These are phyloP conservation scores for Phanerochaete sordida DNA, from an alignment of 768 basidiomycete genomes.

Conservation along the genomic window DNA sequence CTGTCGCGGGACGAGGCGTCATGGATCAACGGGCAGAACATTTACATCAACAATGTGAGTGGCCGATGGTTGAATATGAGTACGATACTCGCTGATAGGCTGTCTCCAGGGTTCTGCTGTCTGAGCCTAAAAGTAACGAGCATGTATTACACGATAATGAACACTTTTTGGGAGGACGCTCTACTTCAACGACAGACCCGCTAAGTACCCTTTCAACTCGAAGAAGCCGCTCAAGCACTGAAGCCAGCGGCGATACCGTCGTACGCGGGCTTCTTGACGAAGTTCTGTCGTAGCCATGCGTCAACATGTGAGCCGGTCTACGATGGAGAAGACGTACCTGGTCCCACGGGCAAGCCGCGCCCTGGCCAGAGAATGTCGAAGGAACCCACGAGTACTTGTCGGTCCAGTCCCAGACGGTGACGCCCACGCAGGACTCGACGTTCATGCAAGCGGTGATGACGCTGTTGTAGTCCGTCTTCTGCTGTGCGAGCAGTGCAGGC, in stretches of 20 bases:
- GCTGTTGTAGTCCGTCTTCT: slow-evolving; percentile 52
- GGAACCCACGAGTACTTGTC: slow-evolving; percentile 39
- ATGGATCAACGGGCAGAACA: slow-evolving; percentile 53
- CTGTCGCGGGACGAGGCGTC: slow-evolving; percentile 46
- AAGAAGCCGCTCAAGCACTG: neutral
- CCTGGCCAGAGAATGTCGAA: slow-evolving; percentile 30
- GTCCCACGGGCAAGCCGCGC: slow-evolving; percentile 29
- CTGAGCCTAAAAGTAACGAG: neutral
- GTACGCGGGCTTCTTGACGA: slow-evolving; percentile 22
- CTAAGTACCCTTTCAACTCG: neutral
- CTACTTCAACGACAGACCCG: neutral
- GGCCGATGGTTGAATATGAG: neutral
- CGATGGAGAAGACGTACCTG: slow-evolving; percentile 19
- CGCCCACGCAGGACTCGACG: slow-evolving; percentile 31
- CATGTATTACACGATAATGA: neutral
- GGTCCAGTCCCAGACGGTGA: slow-evolving; percentile 41
- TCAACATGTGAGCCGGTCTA: no score
- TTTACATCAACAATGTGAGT: slow-evolving; percentile 49
- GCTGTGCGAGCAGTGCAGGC: slow-evolving; percentile 45
- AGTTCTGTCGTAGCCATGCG: slow-evolving; percentile 17
- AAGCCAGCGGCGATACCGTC: slow-evolving; percentile 22
- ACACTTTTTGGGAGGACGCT: neutral
- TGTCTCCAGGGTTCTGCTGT: neutral
- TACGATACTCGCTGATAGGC: neutral
- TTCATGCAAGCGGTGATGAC: slow-evolving; percentile 52